Evolutionary conservation across 768 basidiomycete genomes (phyloP), one percentile per base, ranked within the genome.

Genomic region (Termitomyces sp.): DNA sequence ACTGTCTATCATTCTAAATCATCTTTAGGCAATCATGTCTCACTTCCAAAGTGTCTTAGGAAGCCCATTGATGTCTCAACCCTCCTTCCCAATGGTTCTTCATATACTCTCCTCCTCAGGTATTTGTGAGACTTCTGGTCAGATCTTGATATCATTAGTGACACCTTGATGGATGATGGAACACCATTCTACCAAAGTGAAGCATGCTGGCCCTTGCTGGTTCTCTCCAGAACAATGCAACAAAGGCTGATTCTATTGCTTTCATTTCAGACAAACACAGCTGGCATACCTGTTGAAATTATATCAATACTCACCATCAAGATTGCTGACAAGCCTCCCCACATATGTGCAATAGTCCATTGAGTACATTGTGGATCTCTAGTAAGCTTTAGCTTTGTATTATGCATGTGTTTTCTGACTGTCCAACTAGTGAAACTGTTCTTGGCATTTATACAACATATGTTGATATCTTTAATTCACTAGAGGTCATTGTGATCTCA

Each of bases 1-100:
- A 66, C 64, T 1, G 63, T 65, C 8, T 66, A 64, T 37, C 60
- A 42, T 36, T 61, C 65, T 52, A 64, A 64, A 26, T 61, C 58
- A 36, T 54, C 56, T 55, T 32, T 26, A 36, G 53, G 39, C 18
- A 55, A 49, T 49, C n/a, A 50, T 33, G 10, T 55, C 49, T 40
- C 52, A 45, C 43, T 58, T 50, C 49, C 49, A 3, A 32, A 5
- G 14, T 50, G 48, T 39, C 58, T 47, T 33, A 32, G 40, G 30
- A 61, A 32, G 55, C 51, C 27, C 36, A 48, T 44, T n/a, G 20
- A 56, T 43, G 39, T 56, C 16, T 49, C 55, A 39, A 49, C 39
- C 18, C 24, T 49, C 24, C 46, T 49, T 48, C 37, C 47, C n/a
- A 12, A 56, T 30, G 55, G 57, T 3, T 24, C 1, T 4, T 14